Base-by-base conservation (phyloP, 75 land plant species). In the Gnetum montanum region DNA sequence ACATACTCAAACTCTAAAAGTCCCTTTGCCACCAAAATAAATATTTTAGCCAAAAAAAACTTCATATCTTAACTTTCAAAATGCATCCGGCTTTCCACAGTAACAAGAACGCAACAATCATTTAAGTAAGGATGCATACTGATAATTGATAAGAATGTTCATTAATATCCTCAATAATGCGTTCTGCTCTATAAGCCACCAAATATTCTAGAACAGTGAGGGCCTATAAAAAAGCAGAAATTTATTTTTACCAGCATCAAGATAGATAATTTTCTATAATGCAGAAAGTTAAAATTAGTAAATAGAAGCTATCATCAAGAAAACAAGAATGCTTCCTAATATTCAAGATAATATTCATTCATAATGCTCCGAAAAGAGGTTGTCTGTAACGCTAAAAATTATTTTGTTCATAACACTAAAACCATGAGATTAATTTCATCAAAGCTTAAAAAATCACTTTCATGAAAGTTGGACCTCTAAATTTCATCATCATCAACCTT, bases 311-410 rank as follows among this genome's bases (percentile, higher is more conserved):
- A n/a, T n/a, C n/a, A n/a, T n/a, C n/a, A n/a, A n/a, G n/a, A n/a
- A n/a, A n/a, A n/a, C n/a, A n/a, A n/a, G n/a, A n/a, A n/a, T n/a
- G n/a, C n/a, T n/a, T n/a, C n/a, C n/a, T 28, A 54, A 8, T 27
- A 15, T 18, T 12, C 19, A 26, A 16, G 29, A 3, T 7, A 35
- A 25, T 7, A 22, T 4, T 43, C 10, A 57, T 19, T 34, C 29
- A 28, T 34, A 52, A 24, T 48, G 71, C n/a, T 85, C 90, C 62
- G 58, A 68, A 27, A 85, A 34, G 25, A 89, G 70, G 51, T 74
- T 78, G 90, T 90, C 81, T 11, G 81, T 41, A n/a, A 76, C 69
- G 55, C 49, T 53, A 85, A 88, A 84, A 47, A 88, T 67, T 83
- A 88, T 64, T 60, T 85, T 85, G 56, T 69, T 65, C 26, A 84